Evolutionary conservation across 1,284 basidiomycete genomes (phyloP).

Genomic region (Acaromyces ingoldii): DNA sequence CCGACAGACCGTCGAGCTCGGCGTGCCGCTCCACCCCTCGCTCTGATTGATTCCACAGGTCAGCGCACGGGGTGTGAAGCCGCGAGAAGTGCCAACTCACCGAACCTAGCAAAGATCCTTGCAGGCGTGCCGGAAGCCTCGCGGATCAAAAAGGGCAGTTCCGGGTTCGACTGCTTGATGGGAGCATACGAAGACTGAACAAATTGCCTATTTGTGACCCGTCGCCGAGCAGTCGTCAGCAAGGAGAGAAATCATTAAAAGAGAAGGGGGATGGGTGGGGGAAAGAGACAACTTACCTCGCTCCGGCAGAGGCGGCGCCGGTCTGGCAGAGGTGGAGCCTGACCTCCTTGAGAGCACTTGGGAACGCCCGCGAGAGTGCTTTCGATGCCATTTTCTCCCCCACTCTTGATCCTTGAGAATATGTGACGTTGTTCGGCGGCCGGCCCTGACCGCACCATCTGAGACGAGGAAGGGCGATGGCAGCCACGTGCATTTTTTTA

Average conservation of each 20-base stretch:
- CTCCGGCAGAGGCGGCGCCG: conserved; percentile 42
- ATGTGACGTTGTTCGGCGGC: no score
- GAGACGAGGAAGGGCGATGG: no score
- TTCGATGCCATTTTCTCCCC: conserved; percentile 30
- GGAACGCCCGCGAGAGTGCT: conserved; percentile 38
- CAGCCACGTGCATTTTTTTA: no score
- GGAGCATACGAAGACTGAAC: conserved; percentile 41
- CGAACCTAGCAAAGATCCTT: conserved; percentile 46
- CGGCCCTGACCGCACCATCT: no score
- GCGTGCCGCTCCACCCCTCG: conserved; percentile 44
- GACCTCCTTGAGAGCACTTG: conserved; percentile 46
- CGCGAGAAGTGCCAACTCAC: conserved; percentile 39
- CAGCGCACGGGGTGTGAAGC: no score
- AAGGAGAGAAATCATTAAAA: background rate
- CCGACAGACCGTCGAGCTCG: conserved; percentile 43
- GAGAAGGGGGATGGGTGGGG: no score
- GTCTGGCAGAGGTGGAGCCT: conserved; percentile 48
- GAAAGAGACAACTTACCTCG: conserved; percentile 30
- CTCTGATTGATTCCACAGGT: no score
- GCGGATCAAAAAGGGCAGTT: conserved; percentile 47
- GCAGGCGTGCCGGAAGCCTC: conserved; percentile 46
- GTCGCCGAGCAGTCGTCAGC: background rate
- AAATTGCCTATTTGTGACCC: conserved; percentile 32
- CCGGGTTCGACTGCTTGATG: conserved; percentile 48
- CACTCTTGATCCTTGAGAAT: background rate